Evolutionary conservation across 176 grass and related monocot species (phyloP).

Genomic region (Rhynchospora tenuis): DNA sequence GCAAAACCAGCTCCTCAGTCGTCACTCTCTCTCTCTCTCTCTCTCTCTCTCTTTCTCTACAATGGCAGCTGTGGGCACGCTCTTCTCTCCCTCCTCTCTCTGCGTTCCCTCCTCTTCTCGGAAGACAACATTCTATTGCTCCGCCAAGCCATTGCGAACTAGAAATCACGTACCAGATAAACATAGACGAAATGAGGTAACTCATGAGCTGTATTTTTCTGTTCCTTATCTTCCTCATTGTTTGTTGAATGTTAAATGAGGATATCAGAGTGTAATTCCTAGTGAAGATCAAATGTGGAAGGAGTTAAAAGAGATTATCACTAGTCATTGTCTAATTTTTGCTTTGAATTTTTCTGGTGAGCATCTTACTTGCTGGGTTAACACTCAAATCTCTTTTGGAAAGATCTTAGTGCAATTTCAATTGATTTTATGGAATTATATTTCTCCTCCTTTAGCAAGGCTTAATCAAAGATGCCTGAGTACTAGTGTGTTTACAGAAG

Average conservation of each 20-base stretch:
- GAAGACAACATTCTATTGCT: constrained; percentile 15
- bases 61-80: constrained; percentile 13
- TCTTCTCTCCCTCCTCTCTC: constrained; percentile 13
- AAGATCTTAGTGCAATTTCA: background rate
- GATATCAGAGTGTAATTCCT: background rate
- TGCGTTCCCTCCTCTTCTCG: constrained; percentile 7
- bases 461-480: background rate
- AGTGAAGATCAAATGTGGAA: background rate
- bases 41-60: background rate
- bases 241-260: background rate
- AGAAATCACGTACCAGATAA: background rate
- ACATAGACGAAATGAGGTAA: constrained; percentile 7
- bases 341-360: background rate
- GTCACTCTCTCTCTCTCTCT: background rate
- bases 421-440: background rate
- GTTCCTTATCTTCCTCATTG: background rate
- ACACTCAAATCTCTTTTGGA: background rate
- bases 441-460: background rate
- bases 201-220: background rate
- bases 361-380: background rate
- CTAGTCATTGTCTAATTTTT: background rate
- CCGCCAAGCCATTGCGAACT: background rate
- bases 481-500: background rate
- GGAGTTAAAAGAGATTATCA: background rate
- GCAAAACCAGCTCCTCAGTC: background rate